Conservation (phyloP, 2,329 filamentous ascomycete genomes). For the Colletotrichum cereale region DNA sequence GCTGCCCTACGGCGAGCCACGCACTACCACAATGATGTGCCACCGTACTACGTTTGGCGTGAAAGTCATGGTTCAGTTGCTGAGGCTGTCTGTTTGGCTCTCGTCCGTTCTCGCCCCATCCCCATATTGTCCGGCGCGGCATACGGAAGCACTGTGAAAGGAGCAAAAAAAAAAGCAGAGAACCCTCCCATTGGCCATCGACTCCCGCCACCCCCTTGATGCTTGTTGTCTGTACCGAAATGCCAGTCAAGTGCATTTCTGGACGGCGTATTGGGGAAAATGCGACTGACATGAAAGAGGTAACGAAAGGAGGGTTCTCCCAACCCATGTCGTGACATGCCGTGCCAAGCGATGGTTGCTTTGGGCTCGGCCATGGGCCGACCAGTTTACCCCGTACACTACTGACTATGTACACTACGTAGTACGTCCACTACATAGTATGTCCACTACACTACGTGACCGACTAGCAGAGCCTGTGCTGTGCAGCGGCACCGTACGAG, state of each 20-base stretch:
- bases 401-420: not conserved
- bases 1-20: constrained; percentile 28
- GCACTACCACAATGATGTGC: not conserved
- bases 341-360: not conserved
- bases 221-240: not conserved
- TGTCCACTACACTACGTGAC: not conserved
- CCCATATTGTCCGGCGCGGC: not conserved
- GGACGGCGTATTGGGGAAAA: not conserved
- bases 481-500: constrained; percentile 18
- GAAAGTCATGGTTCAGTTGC: not conserved
- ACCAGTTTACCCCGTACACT: not conserved
- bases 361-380: not conserved
- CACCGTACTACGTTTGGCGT: constrained; percentile 1
- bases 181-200: not conserved
- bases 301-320: not conserved
- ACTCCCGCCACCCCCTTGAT: not conserved
- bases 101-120: not conserved
- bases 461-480: constrained; percentile 7
- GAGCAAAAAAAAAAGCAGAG: constrained; percentile 3
- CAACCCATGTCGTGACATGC: constrained; percentile 5
- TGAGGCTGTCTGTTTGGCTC: not conserved
- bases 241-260: not conserved
- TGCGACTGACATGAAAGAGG: not conserved
- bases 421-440: too few species aligned
- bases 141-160: not conserved